A percentile compares a stretch with the other conserved stretches of the same genome.
Conservation (phyloP, 352 stramenopile species). For the Phytopythium mirpurense region DNA sequence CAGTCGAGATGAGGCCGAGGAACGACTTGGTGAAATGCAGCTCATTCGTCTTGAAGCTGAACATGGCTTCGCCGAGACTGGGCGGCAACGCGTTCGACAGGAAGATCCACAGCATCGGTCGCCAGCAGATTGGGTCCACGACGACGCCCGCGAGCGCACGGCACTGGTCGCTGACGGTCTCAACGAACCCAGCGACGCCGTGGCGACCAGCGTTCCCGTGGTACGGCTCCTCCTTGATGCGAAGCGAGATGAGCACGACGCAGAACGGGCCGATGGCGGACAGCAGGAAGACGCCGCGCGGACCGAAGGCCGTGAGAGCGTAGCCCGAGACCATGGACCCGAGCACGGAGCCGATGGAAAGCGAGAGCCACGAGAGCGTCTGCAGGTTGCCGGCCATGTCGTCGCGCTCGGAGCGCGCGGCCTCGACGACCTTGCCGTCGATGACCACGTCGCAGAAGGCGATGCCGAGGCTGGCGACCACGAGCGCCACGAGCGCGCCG, state of each 20-base stretch:
- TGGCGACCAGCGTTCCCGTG: not conserved
- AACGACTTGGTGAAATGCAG: conserved; percentile 74
- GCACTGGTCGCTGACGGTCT: conserved; percentile 45
- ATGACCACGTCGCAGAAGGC: conserved; percentile 82
- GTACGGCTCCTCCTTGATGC: conserved; percentile 49
- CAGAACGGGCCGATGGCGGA: conserved; percentile 65
- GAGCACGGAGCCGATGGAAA: conserved; percentile 66
- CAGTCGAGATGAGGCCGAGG: conserved; percentile 71
- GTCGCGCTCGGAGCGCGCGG: conserved; percentile 57
- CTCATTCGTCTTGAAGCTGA: conserved; percentile 79
- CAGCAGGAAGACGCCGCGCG: conserved; percentile 66
- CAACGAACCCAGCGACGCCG: conserved; percentile 32
- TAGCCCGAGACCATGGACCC: conserved; percentile 63
- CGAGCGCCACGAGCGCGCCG: conserved; percentile 44
- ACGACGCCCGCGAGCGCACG: conserved; percentile 48
- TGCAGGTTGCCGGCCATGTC: conserved; percentile 75
- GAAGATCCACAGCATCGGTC: conserved; percentile 78
- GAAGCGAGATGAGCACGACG: conserved; percentile 55
- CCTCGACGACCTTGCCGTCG: conserved; percentile 73
- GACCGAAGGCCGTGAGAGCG: conserved; percentile 51
- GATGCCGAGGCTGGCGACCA: conserved; percentile 74
- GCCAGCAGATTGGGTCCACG: conserved; percentile 72
- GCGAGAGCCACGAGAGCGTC: conserved; percentile 72
- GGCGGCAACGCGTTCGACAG: conserved; percentile 67
- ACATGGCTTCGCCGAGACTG: conserved; percentile 75